These are phyloP conservation scores for Ophiostoma quercus DNA, from an alignment of 2,329 filamentous ascomycete species.

Conservation along the genomic window DNA sequence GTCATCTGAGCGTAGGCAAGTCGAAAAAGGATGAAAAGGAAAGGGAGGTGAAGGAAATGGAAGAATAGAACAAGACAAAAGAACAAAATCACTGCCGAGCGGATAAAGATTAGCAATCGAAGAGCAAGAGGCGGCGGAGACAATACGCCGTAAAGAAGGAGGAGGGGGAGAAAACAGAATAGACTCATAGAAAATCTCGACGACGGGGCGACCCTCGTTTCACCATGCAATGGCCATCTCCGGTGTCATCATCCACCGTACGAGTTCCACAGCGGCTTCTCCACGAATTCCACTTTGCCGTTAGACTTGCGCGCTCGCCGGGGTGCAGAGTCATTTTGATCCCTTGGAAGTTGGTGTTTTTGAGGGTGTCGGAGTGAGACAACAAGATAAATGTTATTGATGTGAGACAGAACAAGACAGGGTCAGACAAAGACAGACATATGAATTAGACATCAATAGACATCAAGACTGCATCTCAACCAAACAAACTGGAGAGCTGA, in stretches of 20 bases:
- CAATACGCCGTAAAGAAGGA: neutral
- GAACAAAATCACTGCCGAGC: neutral
- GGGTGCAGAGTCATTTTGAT: too few relatives aligned
- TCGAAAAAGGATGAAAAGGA: neutral
- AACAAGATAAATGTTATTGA: too few relatives aligned
- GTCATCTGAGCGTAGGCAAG: neutral
- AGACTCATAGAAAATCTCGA: neutral
- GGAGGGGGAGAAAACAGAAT: neutral
- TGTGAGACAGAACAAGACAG: too few relatives aligned
- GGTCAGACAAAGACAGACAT: too few relatives aligned
- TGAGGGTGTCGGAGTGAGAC: too few relatives aligned
- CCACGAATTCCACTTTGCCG: conserved; percentile 5
- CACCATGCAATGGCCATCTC: neutral
- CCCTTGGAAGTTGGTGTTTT: too few relatives aligned
- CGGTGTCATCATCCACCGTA: neutral
- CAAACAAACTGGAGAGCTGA: neutral
- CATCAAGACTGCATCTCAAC: neutral
- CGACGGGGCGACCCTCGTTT: conserved; percentile 13
- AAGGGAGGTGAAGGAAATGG: conserved; percentile 7
- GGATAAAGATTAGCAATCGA: neutral
- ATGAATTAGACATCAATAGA: too few relatives aligned
- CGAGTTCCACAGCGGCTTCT: neutral
- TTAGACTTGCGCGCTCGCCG: neutral
- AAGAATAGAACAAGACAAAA: neutral
- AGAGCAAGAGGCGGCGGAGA: neutral